Base-by-base conservation (phyloP, 176 grass and related monocot species). In the Alloteropsis semialata region DNA sequence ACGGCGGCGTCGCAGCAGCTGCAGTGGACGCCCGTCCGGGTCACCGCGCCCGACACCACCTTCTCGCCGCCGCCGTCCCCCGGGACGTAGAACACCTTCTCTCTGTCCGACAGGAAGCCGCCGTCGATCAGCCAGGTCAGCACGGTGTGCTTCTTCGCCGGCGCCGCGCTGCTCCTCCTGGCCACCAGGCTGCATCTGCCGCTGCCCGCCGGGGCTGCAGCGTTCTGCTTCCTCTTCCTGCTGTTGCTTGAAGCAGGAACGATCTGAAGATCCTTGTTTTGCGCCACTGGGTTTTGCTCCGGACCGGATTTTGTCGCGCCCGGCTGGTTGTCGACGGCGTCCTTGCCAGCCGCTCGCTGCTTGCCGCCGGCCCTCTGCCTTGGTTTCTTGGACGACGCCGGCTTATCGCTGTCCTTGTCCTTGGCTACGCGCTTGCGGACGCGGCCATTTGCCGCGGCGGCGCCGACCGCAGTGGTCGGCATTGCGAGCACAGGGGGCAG, bases 111-210 rank as follows among this genome's bases (percentile, higher is more conserved):
- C 18, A 97, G 22, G 22, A 77, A 76, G 63, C 87, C 87, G 41
- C 78, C 33, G 68, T 94, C 87, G 65, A 94, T 89, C 84, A 97
- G 83, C 89, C 88, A 93, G 21, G 91, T 90, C 45, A 97, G 81
- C 2, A 97, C 27, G 17, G 93, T 96, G 81, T 86, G 80, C 84
- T 82, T 90, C 79, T 75, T 87, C 63, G 49, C 39, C 51, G 3
- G 6, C 1, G 34, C 5, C 16, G 36, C 3, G 50, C 14, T 37
- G 32, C 33, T 75, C 32, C 61, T 53, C 51, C 82, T 60, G 6
- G 69, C 82, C 1, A 61, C 41, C 28, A 85, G 41, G 53, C 3
- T 69, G 62, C 82, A 69, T 16, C 75, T 78, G 37, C 21, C 48
- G 19, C 57, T 30, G 36, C 46, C 27, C 21, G 63, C 15, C 50